Percentiles rank a stretch among this genome's conserved stretches.
Conservation (phyloP, 768 basidiomycete species). For the Xerocomus potaroensis region DNA sequence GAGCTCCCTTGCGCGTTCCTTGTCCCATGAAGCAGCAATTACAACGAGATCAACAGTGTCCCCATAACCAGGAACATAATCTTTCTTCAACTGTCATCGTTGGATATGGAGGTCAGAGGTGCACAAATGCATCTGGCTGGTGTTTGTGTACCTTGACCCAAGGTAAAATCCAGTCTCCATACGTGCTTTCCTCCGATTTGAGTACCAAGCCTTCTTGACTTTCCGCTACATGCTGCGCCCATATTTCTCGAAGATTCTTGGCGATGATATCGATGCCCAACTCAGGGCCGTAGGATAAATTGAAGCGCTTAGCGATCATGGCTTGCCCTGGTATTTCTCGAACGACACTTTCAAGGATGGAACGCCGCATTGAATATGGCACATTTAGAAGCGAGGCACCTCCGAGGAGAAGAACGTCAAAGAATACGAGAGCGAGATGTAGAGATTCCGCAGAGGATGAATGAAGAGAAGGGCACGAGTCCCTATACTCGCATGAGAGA, state of each 20-base stretch:
- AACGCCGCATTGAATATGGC: constrained; percentile 58
- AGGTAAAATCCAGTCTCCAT: constrained; percentile 58
- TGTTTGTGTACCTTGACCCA: constrained; percentile 68
- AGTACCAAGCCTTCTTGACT: constrained; percentile 71
- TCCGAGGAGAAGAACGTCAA: constrained; percentile 76
- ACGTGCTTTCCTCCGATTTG: constrained; percentile 65
- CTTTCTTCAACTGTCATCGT: constrained; percentile 57
- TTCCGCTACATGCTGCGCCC: constrained; percentile 48
- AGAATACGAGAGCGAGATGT: constrained; percentile 80
- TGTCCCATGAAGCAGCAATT: constrained; percentile 77
- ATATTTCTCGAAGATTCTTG: constrained; percentile 38
- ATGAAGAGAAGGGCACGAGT: constrained; percentile 39
- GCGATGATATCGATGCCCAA: constrained; percentile 8
- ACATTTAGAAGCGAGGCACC: constrained; percentile 49
- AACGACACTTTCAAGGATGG: constrained; percentile 56
- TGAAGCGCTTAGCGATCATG: constrained; percentile 54
- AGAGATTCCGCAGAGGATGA: constrained; percentile 39
- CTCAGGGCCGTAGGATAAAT: constrained; percentile 32
- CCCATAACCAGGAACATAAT: constrained; percentile 83
- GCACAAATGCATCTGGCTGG: constrained; percentile 18
- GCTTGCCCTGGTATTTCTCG: constrained; percentile 52
- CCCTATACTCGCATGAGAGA: constrained; percentile 18
- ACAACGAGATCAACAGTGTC: constrained; percentile 78
- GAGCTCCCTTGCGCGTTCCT: constrained; percentile 69
- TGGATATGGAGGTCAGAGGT: not conserved